A percentile compares a stretch with the other conserved stretches of the same genome.
These are phyloP conservation scores for Nasturtium officinale DNA, from an alignment of 345 rosid genomes.

Conservation along the genomic window DNA sequence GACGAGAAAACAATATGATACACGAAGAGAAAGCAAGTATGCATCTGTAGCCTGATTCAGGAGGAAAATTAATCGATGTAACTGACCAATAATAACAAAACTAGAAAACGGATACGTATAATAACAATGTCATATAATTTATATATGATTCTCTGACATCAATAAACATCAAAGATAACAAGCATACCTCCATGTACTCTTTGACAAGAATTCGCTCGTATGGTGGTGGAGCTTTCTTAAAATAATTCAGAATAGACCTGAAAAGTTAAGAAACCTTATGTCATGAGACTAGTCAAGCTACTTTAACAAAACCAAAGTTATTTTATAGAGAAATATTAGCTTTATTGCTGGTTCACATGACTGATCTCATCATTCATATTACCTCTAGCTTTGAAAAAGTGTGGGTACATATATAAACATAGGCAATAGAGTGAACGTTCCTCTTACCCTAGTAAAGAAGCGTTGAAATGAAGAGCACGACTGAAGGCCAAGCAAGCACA, in stretches of 20 bases:
- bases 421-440: not conserved
- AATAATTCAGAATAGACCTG: slow-evolving; percentile 76
- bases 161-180: slow-evolving; percentile 21
- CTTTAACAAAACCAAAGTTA: not conserved
- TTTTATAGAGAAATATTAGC: not conserved
- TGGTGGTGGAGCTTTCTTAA: slow-evolving; percentile 80
- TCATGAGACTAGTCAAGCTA: slow-evolving; percentile 5
- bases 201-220: slow-evolving; percentile 61
- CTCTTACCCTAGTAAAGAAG: slow-evolving; percentile 62
- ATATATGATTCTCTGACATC: not conserved
- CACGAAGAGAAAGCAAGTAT: slow-evolving; percentile 52
- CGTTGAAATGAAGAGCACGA: slow-evolving; percentile 77
- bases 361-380: not conserved
- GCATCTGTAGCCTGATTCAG: slow-evolving; percentile 52
- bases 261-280: slow-evolving; percentile 17
- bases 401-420: not conserved
- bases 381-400: not conserved
- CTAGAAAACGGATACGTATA: not conserved
- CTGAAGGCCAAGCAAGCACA: slow-evolving; percentile 83
- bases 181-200: slow-evolving; percentile 53
- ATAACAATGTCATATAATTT: not conserved
- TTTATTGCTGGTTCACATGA: not conserved
- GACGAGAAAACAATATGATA: slow-evolving; percentile 69
- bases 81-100: not conserved
- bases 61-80: slow-evolving; percentile 1